Percentiles rank a stretch among this genome's conserved stretches.
Conservation (phyloP, 768 basidiomycete species). For the Lentinus brumalis region DNA sequence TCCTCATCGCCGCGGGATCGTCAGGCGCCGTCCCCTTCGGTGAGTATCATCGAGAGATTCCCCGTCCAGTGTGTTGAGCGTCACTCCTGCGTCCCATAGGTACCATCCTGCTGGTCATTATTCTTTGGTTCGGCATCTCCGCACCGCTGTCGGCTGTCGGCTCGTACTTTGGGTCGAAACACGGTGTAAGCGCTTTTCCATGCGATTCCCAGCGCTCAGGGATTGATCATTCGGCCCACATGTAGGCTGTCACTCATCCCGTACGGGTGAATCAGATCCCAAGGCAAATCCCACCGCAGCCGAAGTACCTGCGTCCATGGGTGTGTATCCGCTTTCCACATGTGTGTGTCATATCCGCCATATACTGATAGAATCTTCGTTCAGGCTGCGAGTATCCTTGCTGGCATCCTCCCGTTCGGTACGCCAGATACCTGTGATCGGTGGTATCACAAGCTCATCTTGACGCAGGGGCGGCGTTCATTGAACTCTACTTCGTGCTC, state of each 20-base stretch:
- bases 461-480: slow-evolving; percentile 84
- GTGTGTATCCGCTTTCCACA: slow-evolving; percentile 41
- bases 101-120: slow-evolving; percentile 80
- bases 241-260: slow-evolving; percentile 73
- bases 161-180: slow-evolving; percentile 82
- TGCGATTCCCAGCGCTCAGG: too few species aligned
- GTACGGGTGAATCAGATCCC: slow-evolving; percentile 92
- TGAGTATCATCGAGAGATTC: slow-evolving; percentile 31
- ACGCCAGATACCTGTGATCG: slow-evolving; percentile 21
- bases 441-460: neutral
- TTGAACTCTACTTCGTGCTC: slow-evolving; percentile 91
- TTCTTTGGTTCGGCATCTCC: slow-evolving; percentile 94
- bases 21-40: slow-evolving; percentile 98
- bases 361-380: neutral
- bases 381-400: slow-evolving; percentile 72
- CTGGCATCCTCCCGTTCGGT: slow-evolving; percentile 93
- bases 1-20: slow-evolving; percentile 81
- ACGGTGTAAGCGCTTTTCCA: slow-evolving; percentile 61
- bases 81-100: slow-evolving; percentile 39
- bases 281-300: slow-evolving; percentile 89
- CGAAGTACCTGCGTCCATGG: slow-evolving; percentile 83
- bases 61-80: neutral
- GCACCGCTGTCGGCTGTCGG: slow-evolving; percentile 87
- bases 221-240: neutral
- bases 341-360: neutral